Base-by-base conservation (phyloP, 2,329 filamentous ascomycete genomes). In the Cercospora sp. region DNA sequence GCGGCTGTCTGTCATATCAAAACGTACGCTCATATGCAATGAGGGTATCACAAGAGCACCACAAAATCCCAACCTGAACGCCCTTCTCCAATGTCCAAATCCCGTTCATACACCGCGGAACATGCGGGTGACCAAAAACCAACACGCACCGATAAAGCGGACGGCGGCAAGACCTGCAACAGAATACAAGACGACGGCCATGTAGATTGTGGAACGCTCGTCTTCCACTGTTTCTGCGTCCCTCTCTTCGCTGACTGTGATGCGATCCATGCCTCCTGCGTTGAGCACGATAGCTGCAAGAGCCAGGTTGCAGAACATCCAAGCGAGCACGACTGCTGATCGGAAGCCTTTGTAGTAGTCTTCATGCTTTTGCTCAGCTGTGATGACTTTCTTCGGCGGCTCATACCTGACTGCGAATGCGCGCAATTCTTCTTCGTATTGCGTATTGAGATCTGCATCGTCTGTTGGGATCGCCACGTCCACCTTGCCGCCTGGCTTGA, bases 311-410 rank as follows among this genome's bases (percentile, higher is more conserved):
- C 90, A 93, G 75, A 98, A 92, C 86, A 99, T 97, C 95, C 95
- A 99, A 72, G 91, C 89, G 61, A 98, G 84, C 31, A 99, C 95
- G 73, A 97, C 94, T 30, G 92, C 88, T 20, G 92, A 96, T 70
- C 95, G 89, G 79, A 99, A 97, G 72, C 94, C 95, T 75, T 94
- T 93, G 86, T 99, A 99, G 82, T 98, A 99, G 79, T 99, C 95
- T 84, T 97, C 93, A 80, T 99, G 94, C 77, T 91, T 92, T 78
- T 97, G 94, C 53, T 82, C 78, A 10, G 86, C 80, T n/a, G 83
- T 83, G 2, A 87, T 86, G 0, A 83, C 75, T 75, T 88, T 89
- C 80, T 90, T 89, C 70, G 93, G 89, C 71, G 90, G 88, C 30
- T 90, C 89, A 57, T 88, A 88, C 80, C 97, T 98, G 28, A 83